Evolutionary conservation across 768 basidiomycete species (phyloP), one percentile per base, ranked within the genome.

Genomic region (Termitomyces sp.): DNA sequence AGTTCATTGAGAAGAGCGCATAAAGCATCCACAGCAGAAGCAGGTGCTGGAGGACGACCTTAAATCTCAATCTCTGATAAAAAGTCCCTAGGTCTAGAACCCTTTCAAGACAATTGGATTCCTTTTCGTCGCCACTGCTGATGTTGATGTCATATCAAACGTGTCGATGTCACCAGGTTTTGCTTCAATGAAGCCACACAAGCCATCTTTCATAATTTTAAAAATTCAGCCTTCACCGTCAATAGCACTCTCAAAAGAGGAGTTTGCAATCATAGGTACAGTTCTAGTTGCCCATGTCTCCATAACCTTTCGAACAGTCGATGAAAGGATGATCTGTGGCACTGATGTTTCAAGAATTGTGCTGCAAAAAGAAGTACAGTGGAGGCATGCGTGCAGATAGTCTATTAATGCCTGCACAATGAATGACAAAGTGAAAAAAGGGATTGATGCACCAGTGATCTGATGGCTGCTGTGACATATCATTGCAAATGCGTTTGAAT

Each of bases 381-480:
- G 33, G 14, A 60, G 13, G 20, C 1, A 44, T 3, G 18, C 14
- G 32, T 26, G 3, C 49, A 67, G 50, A 26, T 63, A 35, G 38
- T 63, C 65, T 6, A 56, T 58, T 30, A 72, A 61, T 10, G 57
- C 63, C 47, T 71, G 67, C 7, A 74, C 63, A 33, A 72, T 32
- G 18, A 53, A 50, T 7, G 68, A 59, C 5, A 71, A 71, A 5
- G 67, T 66, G 57, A 72, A 67, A 58, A 70, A 55, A 23, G 70
- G 66, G n/a, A 72, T 36, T 7, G 68, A 66, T 0, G 59, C 59
- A 13, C 58, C 40, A 12, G 38, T 55, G 48, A 52, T 23, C 23
- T 23, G 58, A 36, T 2, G 5, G 16, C 18, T 1, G 10, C 41
- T 8, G 0, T n/a, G 1, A 23, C 8, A 50, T 9, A 65, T 28